Percentiles rank a stretch among this genome's conserved stretches.
phyloP scores from a whole-genome alignment of 2,329 filamentous ascomycete species.

The Aspergillus fijiensis region DNA sequence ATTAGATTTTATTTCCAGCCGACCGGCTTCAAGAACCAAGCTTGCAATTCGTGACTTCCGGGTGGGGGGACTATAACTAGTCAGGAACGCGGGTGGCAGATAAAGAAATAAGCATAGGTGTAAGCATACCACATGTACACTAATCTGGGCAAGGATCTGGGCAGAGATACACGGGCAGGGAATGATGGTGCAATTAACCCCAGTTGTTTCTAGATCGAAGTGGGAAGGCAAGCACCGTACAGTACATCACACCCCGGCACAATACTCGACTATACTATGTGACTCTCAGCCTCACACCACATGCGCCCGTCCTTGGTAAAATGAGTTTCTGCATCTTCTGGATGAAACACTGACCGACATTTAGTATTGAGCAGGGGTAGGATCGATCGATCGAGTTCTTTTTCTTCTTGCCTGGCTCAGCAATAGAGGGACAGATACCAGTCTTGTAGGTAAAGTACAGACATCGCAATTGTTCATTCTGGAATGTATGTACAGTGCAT shows the following conservation, averaged over 20 bases:
- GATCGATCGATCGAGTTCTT: no score
- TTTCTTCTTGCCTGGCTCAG: no score
- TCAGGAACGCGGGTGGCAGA: background rate
- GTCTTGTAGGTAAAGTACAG: no score
- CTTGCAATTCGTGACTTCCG: conserved; percentile 17
- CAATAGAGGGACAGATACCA: no score
- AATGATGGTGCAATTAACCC: background rate
- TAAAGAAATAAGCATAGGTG: background rate
- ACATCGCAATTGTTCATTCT: no score
- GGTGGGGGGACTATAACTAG: background rate
- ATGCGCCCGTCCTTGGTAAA: background rate
- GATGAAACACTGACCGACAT: no score
- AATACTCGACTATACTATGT: background rate
- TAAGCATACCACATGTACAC: background rate
- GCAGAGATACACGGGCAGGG: background rate
- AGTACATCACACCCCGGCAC: background rate
- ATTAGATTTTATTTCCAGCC: conserved; percentile 25
- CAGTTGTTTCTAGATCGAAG: no score
- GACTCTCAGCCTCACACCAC: background rate
- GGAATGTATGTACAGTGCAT: no score
- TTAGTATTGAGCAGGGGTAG: no score
- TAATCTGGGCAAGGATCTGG: background rate
- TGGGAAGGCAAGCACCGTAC: no score
- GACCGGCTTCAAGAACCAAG: conserved; percentile 22
- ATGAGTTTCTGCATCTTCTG: background rate